Base-by-base conservation (phyloP, 2,329 filamentous ascomycete species). In the Microsporum ferrugineum region DNA sequence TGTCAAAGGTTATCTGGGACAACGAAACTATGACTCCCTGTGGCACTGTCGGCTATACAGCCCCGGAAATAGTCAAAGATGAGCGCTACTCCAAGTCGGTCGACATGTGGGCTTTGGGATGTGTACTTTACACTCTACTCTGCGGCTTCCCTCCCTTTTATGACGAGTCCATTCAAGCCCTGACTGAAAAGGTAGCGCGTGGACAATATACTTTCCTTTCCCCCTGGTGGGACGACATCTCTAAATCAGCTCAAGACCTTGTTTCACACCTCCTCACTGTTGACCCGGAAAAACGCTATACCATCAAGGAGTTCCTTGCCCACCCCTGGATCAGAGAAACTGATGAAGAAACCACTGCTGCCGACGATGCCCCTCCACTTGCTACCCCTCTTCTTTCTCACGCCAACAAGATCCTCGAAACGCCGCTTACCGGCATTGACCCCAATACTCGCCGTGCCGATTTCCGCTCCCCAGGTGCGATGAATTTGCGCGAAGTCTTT, bases 181-280 rank as follows among this genome's bases (percentile, higher is more conserved):
- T 99, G 63, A 97, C 94, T 1, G 92, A 99, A 72, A 99, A 99
- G 80, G 94, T 99, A 17, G 94, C 94, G 34, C 87, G 89, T 69
- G 94, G 94, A 57, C 91, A 97, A 76, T 99, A 94, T 73, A 97
- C 94, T 0, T 99, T 99, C 78, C 78, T 99, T 49, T 97, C 92
- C 2, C 94, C 94, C 0, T 99, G 94, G 94, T 99, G 94, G 94
- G 94, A 99, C 67, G 91, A 96, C 62, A 97, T 99, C 64, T 96
- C 92, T 63, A 91, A 94, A 72, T 87, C 89, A 2, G 94, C 94
- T 0, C 90, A 97, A 73, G 92, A 99, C 69, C 79, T 99, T 7
- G 92, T 99, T 62, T 89, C 88, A 3, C 94, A 99, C 73, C 83
- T 99, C 0, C 78, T 99, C 64, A 95, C 90, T 0, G 94, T 99